phyloP scores from a whole-genome alignment of 768 basidiomycete species.

The Polyporus arcularius region DNA sequence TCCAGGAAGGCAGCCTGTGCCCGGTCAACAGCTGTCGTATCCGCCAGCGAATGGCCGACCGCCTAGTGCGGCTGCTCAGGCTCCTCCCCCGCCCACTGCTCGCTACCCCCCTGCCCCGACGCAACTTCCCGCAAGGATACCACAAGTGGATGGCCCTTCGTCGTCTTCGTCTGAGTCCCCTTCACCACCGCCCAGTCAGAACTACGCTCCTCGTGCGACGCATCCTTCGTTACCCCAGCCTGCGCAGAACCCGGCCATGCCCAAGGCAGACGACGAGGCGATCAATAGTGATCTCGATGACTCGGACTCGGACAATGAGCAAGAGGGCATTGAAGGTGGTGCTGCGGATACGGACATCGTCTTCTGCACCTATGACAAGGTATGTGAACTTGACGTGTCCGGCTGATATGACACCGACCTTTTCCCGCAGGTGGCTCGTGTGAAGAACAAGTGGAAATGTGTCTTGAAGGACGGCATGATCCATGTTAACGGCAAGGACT shows the following conservation, averaged over 20 bases:
- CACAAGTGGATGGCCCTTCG: conserved; percentile 80
- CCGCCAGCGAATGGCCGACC: conserved; percentile 28
- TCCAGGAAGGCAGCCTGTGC: conserved; percentile 48
- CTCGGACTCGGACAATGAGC: conserved; percentile 85
- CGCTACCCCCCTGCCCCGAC: conserved; percentile 19
- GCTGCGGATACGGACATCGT: conserved; percentile 83
- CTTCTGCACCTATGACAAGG: conserved; percentile 99
- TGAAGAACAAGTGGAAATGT: conserved; percentile 99
- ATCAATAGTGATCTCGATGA: conserved; percentile 98
- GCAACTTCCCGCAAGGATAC: conserved; percentile 43
- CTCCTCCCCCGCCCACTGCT: conserved; percentile 24
- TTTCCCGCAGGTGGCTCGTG: conserved; percentile 80
- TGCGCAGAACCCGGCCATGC: conserved; percentile 38
- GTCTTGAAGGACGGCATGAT: conserved; percentile 98
- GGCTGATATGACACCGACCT: background rate
- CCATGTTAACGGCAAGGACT: conserved; percentile 95
- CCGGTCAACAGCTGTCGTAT: conserved; percentile 61
- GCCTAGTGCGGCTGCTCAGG: conserved; percentile 12
- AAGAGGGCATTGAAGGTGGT: conserved; percentile 77
- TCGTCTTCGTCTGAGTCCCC: conserved; percentile 69
- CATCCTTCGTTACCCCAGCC: conserved; percentile 80
- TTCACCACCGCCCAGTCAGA: conserved; percentile 60
- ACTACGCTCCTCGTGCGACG: conserved; percentile 67
- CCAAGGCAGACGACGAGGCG: conserved; percentile 65
- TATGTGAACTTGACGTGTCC: conserved; percentile 29